Evolutionary conservation across 139 green algal genomes (phyloP).

Genomic region (Tetraselmis chui): DNA sequence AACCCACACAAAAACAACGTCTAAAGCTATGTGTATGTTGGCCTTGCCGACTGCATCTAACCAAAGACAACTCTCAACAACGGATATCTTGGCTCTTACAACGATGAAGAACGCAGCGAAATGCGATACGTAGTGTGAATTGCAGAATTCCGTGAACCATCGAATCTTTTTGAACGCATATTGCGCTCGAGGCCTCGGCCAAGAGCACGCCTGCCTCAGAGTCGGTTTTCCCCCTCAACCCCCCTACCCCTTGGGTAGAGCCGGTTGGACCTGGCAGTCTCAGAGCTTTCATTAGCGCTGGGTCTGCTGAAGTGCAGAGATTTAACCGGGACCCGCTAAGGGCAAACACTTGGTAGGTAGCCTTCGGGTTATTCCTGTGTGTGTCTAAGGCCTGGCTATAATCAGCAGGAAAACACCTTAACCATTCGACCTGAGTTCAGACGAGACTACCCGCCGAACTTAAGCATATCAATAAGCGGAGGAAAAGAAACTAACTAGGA

Average conservation of each 20-base stretch:
- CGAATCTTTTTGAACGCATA: conserved; percentile 90
- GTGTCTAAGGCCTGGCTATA: not conserved
- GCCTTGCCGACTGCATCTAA: conserved; percentile 6
- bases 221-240: conserved; percentile 54
- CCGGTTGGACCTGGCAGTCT: conserved; percentile 39
- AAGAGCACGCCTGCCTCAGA: conserved; percentile 83
- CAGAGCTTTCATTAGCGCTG: conserved; percentile 9
- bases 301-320: conserved; percentile 50
- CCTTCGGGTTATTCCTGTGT: conserved; percentile 7
- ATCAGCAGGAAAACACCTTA: conserved; percentile 4
- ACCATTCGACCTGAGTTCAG: conserved; percentile 84
- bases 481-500: conserved; percentile 94
- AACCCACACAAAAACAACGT: conserved; percentile 7
- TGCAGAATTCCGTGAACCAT: conserved; percentile 90
- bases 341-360: conserved; percentile 42
- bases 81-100: conserved; percentile 79
- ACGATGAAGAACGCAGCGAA: conserved; percentile 93
- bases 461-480: conserved; percentile 94
- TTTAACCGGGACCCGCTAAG: conserved; percentile 30
- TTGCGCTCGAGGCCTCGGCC: conserved; percentile 73
- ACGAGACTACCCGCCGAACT: conserved; percentile 86
- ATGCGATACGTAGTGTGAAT: conserved; percentile 94
- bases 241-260: conserved; percentile 8
- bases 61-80: conserved; percentile 81
- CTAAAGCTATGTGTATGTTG: not conserved